Conservation (phyloP, 805 yeast genomes). For the Teunomyces kruisii region DNA sequence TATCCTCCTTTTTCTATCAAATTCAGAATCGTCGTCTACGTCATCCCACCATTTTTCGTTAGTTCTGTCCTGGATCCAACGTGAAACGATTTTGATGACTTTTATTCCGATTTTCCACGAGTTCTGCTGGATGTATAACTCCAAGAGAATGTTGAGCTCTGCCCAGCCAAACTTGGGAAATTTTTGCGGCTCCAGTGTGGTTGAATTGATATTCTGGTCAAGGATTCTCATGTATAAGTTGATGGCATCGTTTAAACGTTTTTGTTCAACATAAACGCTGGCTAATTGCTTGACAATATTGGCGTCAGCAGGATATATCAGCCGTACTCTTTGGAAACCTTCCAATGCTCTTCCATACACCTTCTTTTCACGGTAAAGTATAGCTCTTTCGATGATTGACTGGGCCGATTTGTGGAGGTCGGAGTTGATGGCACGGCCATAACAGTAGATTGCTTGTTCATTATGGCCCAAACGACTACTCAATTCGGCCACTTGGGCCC, state of each 20-base stretch:
- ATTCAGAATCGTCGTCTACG: conserved; percentile 70
- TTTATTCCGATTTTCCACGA: conserved; percentile 64
- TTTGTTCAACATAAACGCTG: conserved; percentile 53
- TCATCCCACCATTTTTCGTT: conserved; percentile 69
- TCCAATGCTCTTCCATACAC: conserved; percentile 72
- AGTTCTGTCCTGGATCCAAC: conserved; percentile 79
- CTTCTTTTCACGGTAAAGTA: conserved; percentile 64
- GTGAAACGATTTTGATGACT: conserved; percentile 64
- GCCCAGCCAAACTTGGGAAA: conserved; percentile 78
- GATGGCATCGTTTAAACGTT: conserved; percentile 71
- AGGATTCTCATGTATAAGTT: conserved; percentile 63
- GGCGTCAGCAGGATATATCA: conserved; percentile 56
- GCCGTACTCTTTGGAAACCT: conserved; percentile 61
- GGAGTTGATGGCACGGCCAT: conserved; percentile 57
- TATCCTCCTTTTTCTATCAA: conserved; percentile 69
- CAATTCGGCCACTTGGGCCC: conserved; percentile 74
- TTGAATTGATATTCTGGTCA: conserved; percentile 50
- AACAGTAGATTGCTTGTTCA: conserved; percentile 79
- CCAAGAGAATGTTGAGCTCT: conserved; percentile 79
- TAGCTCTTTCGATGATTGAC: conserved; percentile 62
- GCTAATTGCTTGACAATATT: conserved; percentile 58
- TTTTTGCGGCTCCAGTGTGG: conserved; percentile 13
- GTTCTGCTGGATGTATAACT: conserved; percentile 68
- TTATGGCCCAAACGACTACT: conserved; percentile 64
- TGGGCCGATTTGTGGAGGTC: conserved; percentile 49